Evolutionary conservation across 306 rosid genomes (phyloP), one percentile per base, ranked within the genome.

Genomic region (Carpinus viminea): DNA sequence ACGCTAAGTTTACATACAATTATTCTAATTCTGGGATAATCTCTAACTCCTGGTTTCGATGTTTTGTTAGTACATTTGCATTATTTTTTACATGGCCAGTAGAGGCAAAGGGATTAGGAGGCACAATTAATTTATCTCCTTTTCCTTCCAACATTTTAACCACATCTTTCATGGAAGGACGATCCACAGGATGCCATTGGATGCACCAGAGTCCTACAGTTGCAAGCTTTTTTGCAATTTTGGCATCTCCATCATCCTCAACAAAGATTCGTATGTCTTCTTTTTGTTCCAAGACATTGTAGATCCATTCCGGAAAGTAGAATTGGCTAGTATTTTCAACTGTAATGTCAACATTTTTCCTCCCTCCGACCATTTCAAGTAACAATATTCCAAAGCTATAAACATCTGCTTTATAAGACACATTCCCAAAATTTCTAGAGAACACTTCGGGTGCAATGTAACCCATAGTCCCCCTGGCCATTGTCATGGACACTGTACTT

Each of bases 131-230:
- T 31, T 31, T 31, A 31, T 31, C 34, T 31, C 34, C 34, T 31
- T 31, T 2, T 31, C 80, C 82, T 72, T 83, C 87, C 17, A 86
- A 66, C 87, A 80, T 83, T 78, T 80, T 78, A 0, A 86, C 66
- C 46, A 80, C 85, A 9, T 26, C 15, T 56, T 70, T 83, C 60
- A 86, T 86, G 7, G 81, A 80, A n/a, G 89, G 89, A 7, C 89
- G 85, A 17, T 86, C 72, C 8, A 57, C 38, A 0, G 87, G 87
- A 8, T 86, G 76, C 87, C 87, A 86, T 12, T 86, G 81, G 15
- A 86, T 80, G 59, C 85, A 86, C 87, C 87, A 86, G 8, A 86
- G 81, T 43, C 87, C 89, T 0, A 83, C 85, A 46, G 78, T 47
- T 2, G 85, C 83, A 0, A 86, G 70, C 66, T 68, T 86, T 52